Evolutionary conservation across 768 basidiomycete genomes (phyloP).

Genomic region (Russula sp.): DNA sequence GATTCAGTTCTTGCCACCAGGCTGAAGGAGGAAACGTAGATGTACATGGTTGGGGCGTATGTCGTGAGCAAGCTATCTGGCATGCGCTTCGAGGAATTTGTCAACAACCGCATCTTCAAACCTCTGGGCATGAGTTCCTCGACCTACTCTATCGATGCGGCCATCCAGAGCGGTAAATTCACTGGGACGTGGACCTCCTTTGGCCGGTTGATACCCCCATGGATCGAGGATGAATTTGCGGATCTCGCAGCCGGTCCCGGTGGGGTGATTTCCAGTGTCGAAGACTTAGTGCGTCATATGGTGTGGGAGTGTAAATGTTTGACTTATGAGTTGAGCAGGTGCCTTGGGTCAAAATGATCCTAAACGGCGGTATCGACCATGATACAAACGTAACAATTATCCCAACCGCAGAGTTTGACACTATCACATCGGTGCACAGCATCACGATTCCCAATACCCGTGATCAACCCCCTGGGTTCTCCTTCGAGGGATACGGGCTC

Average conservation of each 20-base stretch:
- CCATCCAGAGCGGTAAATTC: constrained; percentile 30
- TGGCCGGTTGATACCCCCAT: constrained; percentile 33
- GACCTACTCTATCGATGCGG: constrained; percentile 35
- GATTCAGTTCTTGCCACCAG: background rate
- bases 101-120: constrained; percentile 36
- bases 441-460: constrained; percentile 24
- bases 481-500: constrained; percentile 36
- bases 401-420: constrained; percentile 29
- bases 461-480: constrained; percentile 20
- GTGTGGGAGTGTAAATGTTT: background rate
- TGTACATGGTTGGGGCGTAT: constrained; percentile 35
- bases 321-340: constrained; percentile 27
- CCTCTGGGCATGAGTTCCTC: constrained; percentile 39
- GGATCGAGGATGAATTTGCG: constrained; percentile 26
- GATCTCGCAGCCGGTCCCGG: constrained; percentile 35
- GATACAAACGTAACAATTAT: constrained; percentile 32
- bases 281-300: constrained; percentile 37
- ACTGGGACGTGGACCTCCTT: constrained; percentile 33
- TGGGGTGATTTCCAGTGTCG: constrained; percentile 39
- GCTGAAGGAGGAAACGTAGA: constrained; percentile 27
- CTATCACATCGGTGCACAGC: constrained; percentile 31
- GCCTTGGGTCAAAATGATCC: constrained; percentile 35
- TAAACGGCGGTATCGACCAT: constrained; percentile 33
- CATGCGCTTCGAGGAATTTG: constrained; percentile 35
- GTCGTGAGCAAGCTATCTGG: constrained; percentile 34